These are phyloP conservation scores for Soucietia sequanensis DNA, from an alignment of 805 yeast species.

Conservation along the genomic window DNA sequence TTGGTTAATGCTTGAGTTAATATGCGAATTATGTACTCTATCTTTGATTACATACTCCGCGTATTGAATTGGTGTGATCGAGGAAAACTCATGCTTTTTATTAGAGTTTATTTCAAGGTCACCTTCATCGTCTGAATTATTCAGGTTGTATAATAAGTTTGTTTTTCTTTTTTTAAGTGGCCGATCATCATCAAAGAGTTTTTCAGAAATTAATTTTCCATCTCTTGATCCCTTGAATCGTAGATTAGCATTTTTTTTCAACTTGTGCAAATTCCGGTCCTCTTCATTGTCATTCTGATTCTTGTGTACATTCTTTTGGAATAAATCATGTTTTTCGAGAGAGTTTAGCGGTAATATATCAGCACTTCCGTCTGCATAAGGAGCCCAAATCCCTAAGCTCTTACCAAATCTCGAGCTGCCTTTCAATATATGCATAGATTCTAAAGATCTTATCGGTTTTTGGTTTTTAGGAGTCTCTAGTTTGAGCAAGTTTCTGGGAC, in stretches of 20 bases:
- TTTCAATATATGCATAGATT: constrained; percentile 54
- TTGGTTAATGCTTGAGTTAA: too few species aligned
- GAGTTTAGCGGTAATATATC: constrained; percentile 64
- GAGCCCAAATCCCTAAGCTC: constrained; percentile 69
- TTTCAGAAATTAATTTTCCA: constrained; percentile 33
- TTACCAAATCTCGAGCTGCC: constrained; percentile 63
- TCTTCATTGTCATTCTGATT: constrained; percentile 14
- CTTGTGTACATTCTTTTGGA: constrained; percentile 13
- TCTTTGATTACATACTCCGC: constrained; percentile 46
- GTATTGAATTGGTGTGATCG: constrained; percentile 58
- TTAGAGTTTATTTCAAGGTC: constrained; percentile 8
- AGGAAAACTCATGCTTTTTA: constrained; percentile 40
- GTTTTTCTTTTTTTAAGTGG: constrained; percentile 5
- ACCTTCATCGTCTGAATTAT: constrained; percentile 14
- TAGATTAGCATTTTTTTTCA: constrained; percentile 48
- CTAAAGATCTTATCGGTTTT: constrained; percentile 43
- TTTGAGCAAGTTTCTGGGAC: constrained; percentile 40
- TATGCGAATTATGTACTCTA: too few species aligned
- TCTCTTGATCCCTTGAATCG: constrained; percentile 59
- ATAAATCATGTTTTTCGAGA: constrained; percentile 38
- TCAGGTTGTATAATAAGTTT: neutral
- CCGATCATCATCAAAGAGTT: constrained; percentile 38
- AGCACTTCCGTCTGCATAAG: constrained; percentile 65
- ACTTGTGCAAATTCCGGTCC: constrained; percentile 11
- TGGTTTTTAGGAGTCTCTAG: constrained; percentile 38